Conservation (phyloP, 768 basidiomycete species). For the Leccinum olivaceopallidum region DNA sequence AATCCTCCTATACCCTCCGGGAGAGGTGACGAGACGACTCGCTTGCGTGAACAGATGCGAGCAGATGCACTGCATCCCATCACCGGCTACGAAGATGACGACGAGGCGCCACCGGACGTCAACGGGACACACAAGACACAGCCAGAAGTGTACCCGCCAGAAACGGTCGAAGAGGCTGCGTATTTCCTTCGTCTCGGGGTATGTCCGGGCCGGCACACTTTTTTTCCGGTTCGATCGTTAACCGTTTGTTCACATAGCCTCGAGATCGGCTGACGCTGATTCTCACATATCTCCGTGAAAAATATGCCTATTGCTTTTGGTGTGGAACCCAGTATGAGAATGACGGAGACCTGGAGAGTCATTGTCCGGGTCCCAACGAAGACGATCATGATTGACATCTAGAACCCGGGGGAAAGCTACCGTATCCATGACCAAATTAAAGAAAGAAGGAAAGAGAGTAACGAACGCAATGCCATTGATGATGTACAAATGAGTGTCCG, state of each 20-base stretch:
- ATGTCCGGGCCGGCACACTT: slow-evolving; percentile 19
- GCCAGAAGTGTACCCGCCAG: slow-evolving; percentile 45
- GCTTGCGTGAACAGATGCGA: slow-evolving; percentile 74
- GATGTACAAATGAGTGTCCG: slow-evolving; percentile 34
- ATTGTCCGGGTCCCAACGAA: slow-evolving; percentile 78
- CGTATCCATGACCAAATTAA: slow-evolving; percentile 1
- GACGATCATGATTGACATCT: slow-evolving; percentile 72
- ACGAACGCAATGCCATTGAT: slow-evolving; percentile 26
- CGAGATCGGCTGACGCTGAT: slow-evolving; percentile 67
- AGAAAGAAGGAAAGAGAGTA: background rate
- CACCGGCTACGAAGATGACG: slow-evolving; percentile 32
- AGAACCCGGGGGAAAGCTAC: background rate
- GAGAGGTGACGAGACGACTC: slow-evolving; percentile 35
- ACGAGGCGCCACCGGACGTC: slow-evolving; percentile 29
- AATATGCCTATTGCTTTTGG: slow-evolving; percentile 84
- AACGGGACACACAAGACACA: slow-evolving; percentile 20
- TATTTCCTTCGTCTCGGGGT: slow-evolving; percentile 71
- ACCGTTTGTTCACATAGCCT: slow-evolving; percentile 47
- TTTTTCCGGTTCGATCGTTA: slow-evolving; percentile 13
- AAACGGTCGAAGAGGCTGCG: slow-evolving; percentile 63
- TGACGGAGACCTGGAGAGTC: slow-evolving; percentile 54
- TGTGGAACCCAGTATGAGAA: slow-evolving; percentile 77
- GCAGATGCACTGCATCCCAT: slow-evolving; percentile 65
- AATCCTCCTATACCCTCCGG: slow-evolving; percentile 10
- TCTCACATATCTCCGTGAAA: slow-evolving; percentile 70